Conservation (phyloP, 1,284 basidiomycete species). For the Fistulinella cinereoalba region DNA sequence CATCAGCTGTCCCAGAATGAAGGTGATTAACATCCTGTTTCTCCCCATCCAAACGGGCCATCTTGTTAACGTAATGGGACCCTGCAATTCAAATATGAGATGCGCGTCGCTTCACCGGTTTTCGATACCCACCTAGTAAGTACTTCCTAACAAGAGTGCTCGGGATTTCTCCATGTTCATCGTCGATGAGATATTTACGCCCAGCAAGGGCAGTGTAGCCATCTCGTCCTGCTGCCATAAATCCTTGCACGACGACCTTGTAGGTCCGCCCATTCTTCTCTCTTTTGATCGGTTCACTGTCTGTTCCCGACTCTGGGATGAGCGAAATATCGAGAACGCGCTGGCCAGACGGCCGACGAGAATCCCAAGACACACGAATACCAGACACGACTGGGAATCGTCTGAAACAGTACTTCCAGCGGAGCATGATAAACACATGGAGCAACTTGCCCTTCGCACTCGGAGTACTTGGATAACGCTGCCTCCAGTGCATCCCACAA, state of each 20-base stretch:
- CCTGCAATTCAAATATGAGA: slow-evolving; percentile 39
- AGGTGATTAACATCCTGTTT: slow-evolving; percentile 30
- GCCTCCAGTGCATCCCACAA: slow-evolving; percentile 84
- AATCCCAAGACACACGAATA: slow-evolving; percentile 82
- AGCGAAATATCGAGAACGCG: slow-evolving; percentile 74
- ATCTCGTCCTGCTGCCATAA: slow-evolving; percentile 77
- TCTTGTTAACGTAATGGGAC: slow-evolving; percentile 62
- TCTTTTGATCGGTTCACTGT: slow-evolving; percentile 54
- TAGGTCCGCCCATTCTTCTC: slow-evolving; percentile 59
- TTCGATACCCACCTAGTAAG: slow-evolving; percentile 62
- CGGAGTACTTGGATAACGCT: slow-evolving; percentile 77
- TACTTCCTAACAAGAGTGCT: slow-evolving; percentile 82
- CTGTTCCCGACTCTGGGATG: slow-evolving; percentile 44
- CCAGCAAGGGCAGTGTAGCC: slow-evolving; percentile 74
- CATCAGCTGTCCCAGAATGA: slow-evolving; percentile 40
- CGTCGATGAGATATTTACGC: slow-evolving; percentile 72
- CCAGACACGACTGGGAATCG: slow-evolving; percentile 89
- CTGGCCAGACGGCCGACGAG: slow-evolving; percentile 60
- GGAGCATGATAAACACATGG: background rate
- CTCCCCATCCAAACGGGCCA: slow-evolving; percentile 42
- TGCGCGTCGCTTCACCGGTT: background rate
- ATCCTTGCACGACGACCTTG: slow-evolving; percentile 74
- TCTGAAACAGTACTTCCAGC: slow-evolving; percentile 39
- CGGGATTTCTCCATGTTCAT: slow-evolving; percentile 83
- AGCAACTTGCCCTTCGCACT: slow-evolving; percentile 76